Evolutionary conservation across 1,284 basidiomycete genomes (phyloP).

Genomic region (Apiotrichum sp.): DNA sequence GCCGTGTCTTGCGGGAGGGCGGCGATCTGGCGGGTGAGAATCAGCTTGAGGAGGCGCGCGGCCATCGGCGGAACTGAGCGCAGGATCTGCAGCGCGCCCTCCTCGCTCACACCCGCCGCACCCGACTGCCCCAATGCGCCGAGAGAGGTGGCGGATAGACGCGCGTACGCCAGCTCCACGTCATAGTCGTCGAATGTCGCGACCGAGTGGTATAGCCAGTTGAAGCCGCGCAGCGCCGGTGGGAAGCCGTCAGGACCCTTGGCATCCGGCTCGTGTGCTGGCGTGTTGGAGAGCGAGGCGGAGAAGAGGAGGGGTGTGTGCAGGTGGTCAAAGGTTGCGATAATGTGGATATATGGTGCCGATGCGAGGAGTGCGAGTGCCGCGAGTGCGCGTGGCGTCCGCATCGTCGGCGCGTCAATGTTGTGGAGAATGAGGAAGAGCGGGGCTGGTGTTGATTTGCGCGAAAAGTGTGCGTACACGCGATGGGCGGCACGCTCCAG

Average conservation of each 20-base stretch:
- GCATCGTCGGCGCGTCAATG: constrained; percentile 68
- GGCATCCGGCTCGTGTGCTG: constrained; percentile 17
- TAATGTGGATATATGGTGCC: constrained; percentile 65
- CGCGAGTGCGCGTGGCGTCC: constrained; percentile 53
- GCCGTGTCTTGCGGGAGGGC: constrained; percentile 49
- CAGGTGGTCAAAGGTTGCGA: constrained; percentile 78
- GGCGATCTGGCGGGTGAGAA: constrained; percentile 61
- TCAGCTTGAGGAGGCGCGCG: constrained; percentile 65
- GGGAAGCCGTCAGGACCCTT: constrained; percentile 14
- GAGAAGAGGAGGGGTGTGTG: constrained; percentile 68
- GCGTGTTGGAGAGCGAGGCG: constrained; percentile 29
- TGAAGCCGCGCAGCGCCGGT: constrained; percentile 54
- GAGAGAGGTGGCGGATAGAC: constrained; percentile 25
- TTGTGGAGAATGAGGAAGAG: constrained; percentile 80
- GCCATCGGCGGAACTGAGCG: constrained; percentile 81
- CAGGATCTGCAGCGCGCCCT: constrained; percentile 73
- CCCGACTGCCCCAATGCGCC: constrained; percentile 21
- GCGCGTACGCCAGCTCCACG: constrained; percentile 58
- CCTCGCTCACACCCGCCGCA: constrained; percentile 60
- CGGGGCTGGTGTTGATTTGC: constrained; percentile 29
- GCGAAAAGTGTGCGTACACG: constrained; percentile 58
- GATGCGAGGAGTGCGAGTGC: constrained; percentile 64
- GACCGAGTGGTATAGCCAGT: constrained; percentile 81
- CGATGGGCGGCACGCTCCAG: constrained; percentile 60
- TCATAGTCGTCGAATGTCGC: constrained; percentile 77